A percentile compares a stretch with the other conserved stretches of the same genome.
phyloP scores from a whole-genome alignment of 805 yeast genomes.

The Yamadazyma phyllophila region DNA sequence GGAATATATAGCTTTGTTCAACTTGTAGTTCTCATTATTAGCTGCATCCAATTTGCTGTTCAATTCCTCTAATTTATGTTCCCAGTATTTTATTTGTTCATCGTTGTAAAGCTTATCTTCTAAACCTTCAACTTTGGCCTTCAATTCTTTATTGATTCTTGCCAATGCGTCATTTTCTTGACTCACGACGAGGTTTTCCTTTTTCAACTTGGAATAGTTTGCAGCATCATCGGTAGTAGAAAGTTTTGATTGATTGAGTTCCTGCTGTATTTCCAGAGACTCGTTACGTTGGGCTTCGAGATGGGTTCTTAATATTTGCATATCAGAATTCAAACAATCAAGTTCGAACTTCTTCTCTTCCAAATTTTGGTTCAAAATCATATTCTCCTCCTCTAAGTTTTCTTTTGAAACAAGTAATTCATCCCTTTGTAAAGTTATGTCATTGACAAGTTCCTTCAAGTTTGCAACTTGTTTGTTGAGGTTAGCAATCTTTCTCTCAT shows the following conservation, averaged over 20 bases:
- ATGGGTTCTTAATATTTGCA: conserved; percentile 33
- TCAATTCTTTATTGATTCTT: conserved; percentile 52
- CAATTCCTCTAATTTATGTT: conserved; percentile 50
- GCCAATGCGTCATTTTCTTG: conserved; percentile 70
- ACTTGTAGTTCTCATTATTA: conserved; percentile 49
- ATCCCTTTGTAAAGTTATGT: conserved; percentile 62
- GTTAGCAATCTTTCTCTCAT: conserved; percentile 36
- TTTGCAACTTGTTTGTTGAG: conserved; percentile 51
- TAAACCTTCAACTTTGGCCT: conserved; percentile 40
- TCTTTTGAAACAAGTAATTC: conserved; percentile 44
- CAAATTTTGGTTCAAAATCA: conserved; percentile 22
- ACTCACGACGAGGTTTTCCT: conserved; percentile 51
- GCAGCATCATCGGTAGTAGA: conserved; percentile 26
- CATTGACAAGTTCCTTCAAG: conserved; percentile 57
- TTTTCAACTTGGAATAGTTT: conserved; percentile 40
- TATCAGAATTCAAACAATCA: conserved; percentile 25
- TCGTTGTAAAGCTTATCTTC: conserved; percentile 49
- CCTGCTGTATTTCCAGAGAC: conserved; percentile 31
- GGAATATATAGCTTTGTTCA: conserved; percentile 47
- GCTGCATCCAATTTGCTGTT: conserved; percentile 50
- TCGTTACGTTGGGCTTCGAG: conserved; percentile 32
- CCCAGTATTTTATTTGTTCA: conserved; percentile 62
- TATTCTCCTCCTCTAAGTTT: conserved; percentile 29
- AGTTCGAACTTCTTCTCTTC: conserved; percentile 26
- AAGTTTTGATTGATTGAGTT: conserved; percentile 30